Evolutionary conservation across 1,284 basidiomycete species (phyloP), one percentile per base, ranked within the genome.

Genomic region (Ustilago trichophora): DNA sequence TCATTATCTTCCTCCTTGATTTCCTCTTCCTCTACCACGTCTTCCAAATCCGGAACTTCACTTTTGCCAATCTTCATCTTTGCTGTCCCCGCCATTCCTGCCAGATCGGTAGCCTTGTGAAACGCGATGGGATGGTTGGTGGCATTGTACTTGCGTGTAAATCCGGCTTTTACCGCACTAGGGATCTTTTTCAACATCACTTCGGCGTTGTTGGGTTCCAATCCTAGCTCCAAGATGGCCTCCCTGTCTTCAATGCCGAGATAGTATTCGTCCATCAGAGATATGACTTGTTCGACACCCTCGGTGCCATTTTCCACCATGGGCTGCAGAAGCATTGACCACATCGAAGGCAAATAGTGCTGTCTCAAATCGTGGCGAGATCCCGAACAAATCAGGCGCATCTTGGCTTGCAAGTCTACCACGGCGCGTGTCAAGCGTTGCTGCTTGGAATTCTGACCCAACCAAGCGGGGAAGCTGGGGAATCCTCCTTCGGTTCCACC

Each of bases 231-330:
- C 49, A 98, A 87, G 46, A 98, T 86, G 9, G 91, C 89, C 73
- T 98, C 96, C 91, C 94, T 95, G 78, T 98, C 95, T 32, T 98
- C 95, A 67, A 91, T 90, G 6, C 89, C 89, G 31, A 98, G 83
- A 82, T 88, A 98, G 82, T 98, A 98, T 41, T 91, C 90, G 82
- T 98, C 95, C 93, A 98, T 95, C 13, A 85, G 83, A 21, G 87
- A 85, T 55, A 98, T 97, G 21, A 94, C 88, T 2, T 89, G 88
- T 1, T 90, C 88, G 4, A 96, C 87, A 1, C 87, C 90, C 54
- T 64, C 60, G 3, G 37, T 82, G 7, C 90, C 80, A 6, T 81
- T 44, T 6, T 77, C 87, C 50, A 89, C 85, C 21, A 98, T 84
- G 0, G 95, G 95, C 62, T 86, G 84, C 26, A 95, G 87, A 45